phyloP scores from a whole-genome alignment of 495 filamentous ascomycete species.

The Penicillium chermesinum region DNA sequence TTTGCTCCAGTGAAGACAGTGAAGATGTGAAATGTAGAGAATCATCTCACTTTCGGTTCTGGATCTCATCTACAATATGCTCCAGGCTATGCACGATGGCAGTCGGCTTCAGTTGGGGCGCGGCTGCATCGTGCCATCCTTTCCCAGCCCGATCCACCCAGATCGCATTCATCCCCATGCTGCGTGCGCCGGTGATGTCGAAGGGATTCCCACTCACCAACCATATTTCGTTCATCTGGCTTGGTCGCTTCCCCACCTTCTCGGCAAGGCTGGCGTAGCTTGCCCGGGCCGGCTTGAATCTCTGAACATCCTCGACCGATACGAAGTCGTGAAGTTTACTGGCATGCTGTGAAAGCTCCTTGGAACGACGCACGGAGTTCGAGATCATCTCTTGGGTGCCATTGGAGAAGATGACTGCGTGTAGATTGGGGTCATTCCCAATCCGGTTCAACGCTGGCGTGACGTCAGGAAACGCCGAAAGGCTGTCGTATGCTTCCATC shows the following conservation, averaged over 20 bases:
- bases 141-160: slow-evolving; percentile 61
- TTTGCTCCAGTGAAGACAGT: too few species aligned
- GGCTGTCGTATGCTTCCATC: slow-evolving; percentile 62
- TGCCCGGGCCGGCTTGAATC: slow-evolving; percentile 66
- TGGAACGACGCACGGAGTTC: slow-evolving; percentile 52
- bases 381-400: slow-evolving; percentile 61
- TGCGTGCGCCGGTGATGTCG: slow-evolving; percentile 55
- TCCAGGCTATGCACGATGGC: slow-evolving; percentile 27
- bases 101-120: slow-evolving; percentile 1
- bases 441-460: slow-evolving; percentile 44
- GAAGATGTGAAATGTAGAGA: too few species aligned
- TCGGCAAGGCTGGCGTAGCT: slow-evolving; percentile 57
- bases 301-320: slow-evolving; percentile 54
- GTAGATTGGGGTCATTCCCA: slow-evolving; percentile 32
- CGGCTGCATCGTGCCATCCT: slow-evolving; percentile 37
- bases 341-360: slow-evolving; percentile 48
- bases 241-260: slow-evolving; percentile 44
- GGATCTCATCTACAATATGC: slow-evolving; percentile 25
- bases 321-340: slow-evolving; percentile 52
- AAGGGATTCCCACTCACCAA: slow-evolving; percentile 76
- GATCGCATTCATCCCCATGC: slow-evolving; percentile 50
- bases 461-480: slow-evolving; percentile 69
- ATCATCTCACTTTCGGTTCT: slow-evolving; percentile 4
- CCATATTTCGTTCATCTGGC: slow-evolving; percentile 55
- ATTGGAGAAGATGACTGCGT: slow-evolving; percentile 70